Evolutionary conservation across 2,329 filamentous ascomycete genomes (phyloP), one percentile per base, ranked within the genome.

Genomic region (Diaporthe eres): DNA sequence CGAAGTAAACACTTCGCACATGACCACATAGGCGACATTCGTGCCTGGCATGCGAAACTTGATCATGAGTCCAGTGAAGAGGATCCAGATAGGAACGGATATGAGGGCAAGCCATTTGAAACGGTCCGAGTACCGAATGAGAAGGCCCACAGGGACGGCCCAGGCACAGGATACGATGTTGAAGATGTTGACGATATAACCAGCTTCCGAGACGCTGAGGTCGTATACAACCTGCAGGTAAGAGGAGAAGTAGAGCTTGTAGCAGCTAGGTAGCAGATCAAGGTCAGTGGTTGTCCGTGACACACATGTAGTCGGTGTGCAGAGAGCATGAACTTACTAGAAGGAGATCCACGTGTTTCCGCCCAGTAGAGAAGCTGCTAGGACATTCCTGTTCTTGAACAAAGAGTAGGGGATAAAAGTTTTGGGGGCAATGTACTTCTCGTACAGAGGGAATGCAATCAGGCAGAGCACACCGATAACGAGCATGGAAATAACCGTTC

Each of bases 1-100:
- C 7, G 44, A 49, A 19, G 53, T 63, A 31, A 72, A 72, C 6
- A 63, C 70, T 39, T 72, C 70, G 13, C 70, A 72, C 70, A 72
- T 63, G 19, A 72, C 25, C 15, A 72, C 70, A 22, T 58, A 63
- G 8, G 53, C 70, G 22, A 72, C 25, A 15, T 72, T 58, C 19
- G 70, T 72, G 25, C 70, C 70, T 19, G 70, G 70, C 70, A 63
- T 72, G n/a, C 70, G 70, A 12, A 72, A 72, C 44, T 72, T 72
- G 37, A 72, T 13, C 70, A 72, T 63, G 17, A 72, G 70, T 9
- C 70, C 57, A 3, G 53, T 72, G 28, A 72, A 58, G 37, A 72
- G 53, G 31, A 72, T 72, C 57, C 57, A 63, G 19, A 72, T 39
- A 17, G 70, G 70, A 5, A 72, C 70, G 7, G 57, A 58, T 44